Evolutionary conservation across 2,329 filamentous ascomycete genomes (phyloP), one percentile per base, ranked within the genome.

Genomic region (Colletotrichum cuscutae): DNA sequence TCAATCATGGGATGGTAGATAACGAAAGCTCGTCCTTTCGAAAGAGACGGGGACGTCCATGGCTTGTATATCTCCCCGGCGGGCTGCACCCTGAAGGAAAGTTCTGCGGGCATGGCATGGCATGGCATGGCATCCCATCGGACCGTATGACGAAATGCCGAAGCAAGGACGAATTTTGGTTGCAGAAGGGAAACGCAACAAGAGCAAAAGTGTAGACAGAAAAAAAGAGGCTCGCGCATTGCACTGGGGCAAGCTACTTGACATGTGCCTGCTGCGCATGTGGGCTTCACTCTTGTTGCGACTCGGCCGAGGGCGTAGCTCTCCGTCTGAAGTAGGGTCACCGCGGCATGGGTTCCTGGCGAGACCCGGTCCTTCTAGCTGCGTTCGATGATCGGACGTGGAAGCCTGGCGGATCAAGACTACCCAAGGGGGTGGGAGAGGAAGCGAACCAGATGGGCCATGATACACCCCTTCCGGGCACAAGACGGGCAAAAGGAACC

Each of bases 181-280:
- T 22, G 46, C 61, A 54, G n/a, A 26, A 22, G n/a, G 26, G 42
- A 46, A 19, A 19, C 32, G 37, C 37, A 42, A n/a, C 37, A 12
- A 59, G 13, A 70, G 42, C 3, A n/a, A 22, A 22, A 49, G 42
- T n/a, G 42, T n/a, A 49, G 4, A 49, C 7, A 9, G n/a, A 4
- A 22, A 22, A 49, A 49, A 11, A 49, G 8, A 49, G 42, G 32
- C 65, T 60, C 46, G n/a, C 37, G 24, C 42, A 49, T 13, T 56
- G 70, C 65, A 65, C 56, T 35, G 26, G 37, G 37, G 42, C 49
- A 42, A 32, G 35, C 56, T 13, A 65, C 54, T 61, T 26, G 35
- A 52, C 71, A 71, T 73, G 60, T 73, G 71, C 56, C 19, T 19
- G 37, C 37, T 19, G 8, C 46, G 60, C 60, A 53, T 63, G 5